Base-by-base conservation (phyloP, 1,284 basidiomycete genomes). In the Vanrija humicola region DNA sequence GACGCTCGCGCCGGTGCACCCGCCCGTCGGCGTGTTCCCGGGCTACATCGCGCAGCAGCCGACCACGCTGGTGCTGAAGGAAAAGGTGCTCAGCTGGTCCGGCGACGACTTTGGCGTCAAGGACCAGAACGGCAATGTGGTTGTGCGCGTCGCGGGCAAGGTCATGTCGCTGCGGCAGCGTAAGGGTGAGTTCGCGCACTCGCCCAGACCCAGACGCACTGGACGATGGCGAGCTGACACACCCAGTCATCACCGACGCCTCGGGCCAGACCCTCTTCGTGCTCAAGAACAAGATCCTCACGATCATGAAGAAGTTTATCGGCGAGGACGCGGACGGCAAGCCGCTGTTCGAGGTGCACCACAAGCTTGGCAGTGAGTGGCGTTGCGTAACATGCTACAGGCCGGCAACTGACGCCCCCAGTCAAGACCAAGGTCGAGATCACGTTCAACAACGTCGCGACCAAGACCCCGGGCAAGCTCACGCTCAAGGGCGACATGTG, bases 41-140 rank as follows among this genome's bases (percentile, higher is more conserved):
- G 26, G 65, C 38, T 74, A 60, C 61, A 46, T 50, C 47, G 63
- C 64, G n/a, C 57, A 63, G 8, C 52, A 56, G 16, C 69, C 70
- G 5, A 68, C 67, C 0, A 71, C 69, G 0, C 61, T 77, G 23
- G 64, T 74, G 3, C 58, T 75, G 43, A 72, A 69, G 46, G 76
- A 77, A 56, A 67, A 68, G 49, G 65, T 65, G 16, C 70, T 76
- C 63, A 64, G 67, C 1, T 69, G 67, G 48, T 65, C 61, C 21
- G 75, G 75, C 7, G 73, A 76, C 50, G 67, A 72, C 52, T 75
- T 71, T 51, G 55, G 57, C 23, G 59, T 76, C 48, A 72, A 72
- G 52, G 75, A 77, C 50, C 50, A 48, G 23, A 63, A 67, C 16
- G 74, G 74, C 1, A 34, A 56, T 1, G 53, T 56, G 1, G 70